phyloP scores from a whole-genome alignment of 2,329 filamentous ascomycete genomes.

The Aureobasidium sp. region DNA sequence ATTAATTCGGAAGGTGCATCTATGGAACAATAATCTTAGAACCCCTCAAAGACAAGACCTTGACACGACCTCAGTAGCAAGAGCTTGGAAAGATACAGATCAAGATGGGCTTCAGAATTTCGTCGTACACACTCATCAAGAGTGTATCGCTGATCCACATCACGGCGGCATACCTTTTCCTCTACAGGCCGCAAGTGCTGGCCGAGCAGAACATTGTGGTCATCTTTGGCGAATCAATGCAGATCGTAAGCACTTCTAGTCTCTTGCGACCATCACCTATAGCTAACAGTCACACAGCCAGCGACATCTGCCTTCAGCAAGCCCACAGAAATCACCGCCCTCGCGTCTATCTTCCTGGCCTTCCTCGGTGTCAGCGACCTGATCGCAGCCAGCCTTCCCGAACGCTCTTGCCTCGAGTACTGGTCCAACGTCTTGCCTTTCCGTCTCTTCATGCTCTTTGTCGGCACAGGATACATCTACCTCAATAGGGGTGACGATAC shows the following conservation, averaged over 20 bases:
- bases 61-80: not conserved
- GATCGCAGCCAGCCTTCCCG: conserved; percentile 39
- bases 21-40: not conserved
- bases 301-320: conserved; percentile 60
- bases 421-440: conserved; percentile 52
- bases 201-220: conserved; percentile 75
- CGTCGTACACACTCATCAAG: conserved; percentile 72
- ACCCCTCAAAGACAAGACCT: not conserved
- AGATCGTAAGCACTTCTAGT: conserved; percentile 52
- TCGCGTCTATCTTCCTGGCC: conserved; percentile 63
- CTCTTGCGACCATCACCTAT: conserved; percentile 1
- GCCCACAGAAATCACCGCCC: conserved; percentile 60
- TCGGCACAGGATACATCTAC: conserved; percentile 58
- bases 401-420: conserved; percentile 38
- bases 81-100: not conserved
- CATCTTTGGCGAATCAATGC: conserved; percentile 75
- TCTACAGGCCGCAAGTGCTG: conserved; percentile 63
- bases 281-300: conserved; percentile 41
- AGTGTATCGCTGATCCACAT: conserved; percentile 78
- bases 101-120: conserved; percentile 68
- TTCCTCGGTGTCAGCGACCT: conserved; percentile 47
- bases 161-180: conserved; percentile 75
- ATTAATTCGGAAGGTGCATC: not conserved
- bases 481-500: conserved; percentile 49
- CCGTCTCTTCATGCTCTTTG: conserved; percentile 58